Percentiles rank a stretch among this genome's conserved stretches.
phyloP scores from a whole-genome alignment of 1,284 basidiomycete species.

The Melampsora larici-populina region DNA sequence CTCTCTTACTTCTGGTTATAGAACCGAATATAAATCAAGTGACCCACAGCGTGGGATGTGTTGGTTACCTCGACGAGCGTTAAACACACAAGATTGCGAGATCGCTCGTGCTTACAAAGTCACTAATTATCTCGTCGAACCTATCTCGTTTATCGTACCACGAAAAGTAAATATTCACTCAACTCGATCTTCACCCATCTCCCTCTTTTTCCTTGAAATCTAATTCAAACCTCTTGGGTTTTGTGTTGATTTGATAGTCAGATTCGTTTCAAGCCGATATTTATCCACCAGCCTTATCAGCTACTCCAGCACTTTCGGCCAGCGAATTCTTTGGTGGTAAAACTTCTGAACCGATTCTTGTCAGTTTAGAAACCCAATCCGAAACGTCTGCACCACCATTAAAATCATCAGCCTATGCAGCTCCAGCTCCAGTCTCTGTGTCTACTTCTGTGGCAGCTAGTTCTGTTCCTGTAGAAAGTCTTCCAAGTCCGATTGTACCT shows the following conservation, averaged over 20 bases:
- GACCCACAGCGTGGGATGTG: conserved; percentile 95
- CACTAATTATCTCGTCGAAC: conserved; percentile 70
- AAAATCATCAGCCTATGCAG: conserved; percentile 26
- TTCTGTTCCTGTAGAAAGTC: conserved; percentile 14
- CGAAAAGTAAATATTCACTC: conserved; percentile 73
- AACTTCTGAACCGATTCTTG: conserved; percentile 65
- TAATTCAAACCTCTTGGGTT: not conserved
- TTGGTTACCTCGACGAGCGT: conserved; percentile 84
- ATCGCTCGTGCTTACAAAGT: conserved; percentile 95
- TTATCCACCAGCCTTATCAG: conserved; percentile 81
- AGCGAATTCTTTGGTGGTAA: conserved; percentile 83
- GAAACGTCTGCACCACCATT: conserved; percentile 40
- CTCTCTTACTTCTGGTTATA: conserved; percentile 46
- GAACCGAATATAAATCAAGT: conserved; percentile 77
- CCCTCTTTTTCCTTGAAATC: not conserved
- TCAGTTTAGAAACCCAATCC: conserved; percentile 57
- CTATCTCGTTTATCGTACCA: conserved; percentile 89
- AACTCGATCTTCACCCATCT: not conserved
- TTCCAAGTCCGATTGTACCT: not conserved
- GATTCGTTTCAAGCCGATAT: conserved; percentile 91
- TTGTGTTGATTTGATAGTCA: conserved; percentile 58
- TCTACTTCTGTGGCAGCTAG: conserved; percentile 6
- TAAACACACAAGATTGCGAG: conserved; percentile 86
- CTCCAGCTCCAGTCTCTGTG: conserved; percentile 43
- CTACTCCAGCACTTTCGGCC: conserved; percentile 73